Evolutionary conservation across 495 filamentous ascomycete genomes (phyloP), one percentile per base, ranked within the genome.

Genomic region (Neurospora tetraspora): DNA sequence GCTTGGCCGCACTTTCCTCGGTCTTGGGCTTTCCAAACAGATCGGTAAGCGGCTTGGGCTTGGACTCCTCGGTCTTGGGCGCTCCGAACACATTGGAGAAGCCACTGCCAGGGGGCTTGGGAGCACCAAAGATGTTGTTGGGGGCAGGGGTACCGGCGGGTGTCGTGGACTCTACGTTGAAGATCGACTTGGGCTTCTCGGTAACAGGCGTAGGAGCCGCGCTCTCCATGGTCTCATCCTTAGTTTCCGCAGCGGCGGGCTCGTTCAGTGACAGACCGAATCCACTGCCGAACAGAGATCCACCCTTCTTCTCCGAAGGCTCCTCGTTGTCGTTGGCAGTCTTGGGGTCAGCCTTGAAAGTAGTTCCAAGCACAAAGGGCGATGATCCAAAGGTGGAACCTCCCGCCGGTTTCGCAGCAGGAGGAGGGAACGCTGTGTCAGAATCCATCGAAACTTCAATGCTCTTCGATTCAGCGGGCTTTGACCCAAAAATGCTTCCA

Each of bases 331-430:
- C 89, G 69, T 86, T 87, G 34, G 87, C 87, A 70, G 85, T 83
- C 23, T 75, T 69, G 10, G 86, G 86, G 77, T 97, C 94, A 38
- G 85, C 85, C 79, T 96, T 94, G 82, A 98, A 98, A 16, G 89
- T 91, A 59, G 91, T 92, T 3, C 88, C 90, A 27, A 98, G 85
- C 34, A 89, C 88, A 78, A 98, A 97, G 0, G 87, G 85, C 70
- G 83, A 82, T 40, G 84, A 78, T 18, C 90, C 89, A 78, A 94
- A 91, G 47, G 83, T 78, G 39, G 83, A 83, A 72, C 86, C 47
- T 59, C 20, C 81, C 18, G 71, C 73, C 2, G 68, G 69, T 68
- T 79, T 80, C 20, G 75, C 74, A 11, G 82, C 68, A 1, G 81
- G 75, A 39, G 80, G 78, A 0, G 79, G 82, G 73, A 86, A 86